phyloP scores from a whole-genome alignment of 371 early-diverging fungal species.

The Smittium culicis region DNA sequence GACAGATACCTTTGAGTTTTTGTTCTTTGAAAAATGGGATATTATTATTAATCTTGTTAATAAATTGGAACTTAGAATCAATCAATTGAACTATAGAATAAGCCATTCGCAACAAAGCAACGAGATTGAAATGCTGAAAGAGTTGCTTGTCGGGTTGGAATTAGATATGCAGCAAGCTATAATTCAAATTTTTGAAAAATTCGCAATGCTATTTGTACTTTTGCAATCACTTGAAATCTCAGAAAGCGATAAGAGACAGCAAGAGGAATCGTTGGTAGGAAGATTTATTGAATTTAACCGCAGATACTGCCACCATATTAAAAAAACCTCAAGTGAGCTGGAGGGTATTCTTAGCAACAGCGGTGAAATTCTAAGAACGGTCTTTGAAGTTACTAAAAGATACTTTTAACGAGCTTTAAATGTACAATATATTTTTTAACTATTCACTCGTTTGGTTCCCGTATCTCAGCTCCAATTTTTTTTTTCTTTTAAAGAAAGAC shows the following conservation, averaged over 20 bases:
- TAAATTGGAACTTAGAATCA: neutral
- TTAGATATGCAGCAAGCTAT: neutral
- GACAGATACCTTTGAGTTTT: conserved; percentile 23
- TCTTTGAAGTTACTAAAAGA: neutral
- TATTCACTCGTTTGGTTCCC: no score
- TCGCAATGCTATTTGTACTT: neutral
- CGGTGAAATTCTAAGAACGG: neutral
- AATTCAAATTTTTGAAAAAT: neutral
- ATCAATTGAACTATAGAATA: neutral
- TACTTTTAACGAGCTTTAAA: no score
- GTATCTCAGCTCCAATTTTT: no score
- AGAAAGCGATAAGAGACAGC: neutral
- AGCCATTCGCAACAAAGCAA: neutral
- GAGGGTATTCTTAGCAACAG: neutral
- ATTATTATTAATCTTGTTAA: neutral
- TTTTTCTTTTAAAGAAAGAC: no score
- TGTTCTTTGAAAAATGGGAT: neutral
- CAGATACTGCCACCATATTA: neutral
- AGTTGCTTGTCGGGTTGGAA: neutral
- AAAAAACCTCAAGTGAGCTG: neutral
- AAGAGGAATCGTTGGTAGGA: neutral
- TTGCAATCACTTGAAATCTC: neutral
- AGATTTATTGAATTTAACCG: neutral
- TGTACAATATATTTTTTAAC: no score
- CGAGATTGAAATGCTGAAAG: neutral